Base-by-base conservation (phyloP, 306 rosid species). In the Oemleria cerasiformis region DNA sequence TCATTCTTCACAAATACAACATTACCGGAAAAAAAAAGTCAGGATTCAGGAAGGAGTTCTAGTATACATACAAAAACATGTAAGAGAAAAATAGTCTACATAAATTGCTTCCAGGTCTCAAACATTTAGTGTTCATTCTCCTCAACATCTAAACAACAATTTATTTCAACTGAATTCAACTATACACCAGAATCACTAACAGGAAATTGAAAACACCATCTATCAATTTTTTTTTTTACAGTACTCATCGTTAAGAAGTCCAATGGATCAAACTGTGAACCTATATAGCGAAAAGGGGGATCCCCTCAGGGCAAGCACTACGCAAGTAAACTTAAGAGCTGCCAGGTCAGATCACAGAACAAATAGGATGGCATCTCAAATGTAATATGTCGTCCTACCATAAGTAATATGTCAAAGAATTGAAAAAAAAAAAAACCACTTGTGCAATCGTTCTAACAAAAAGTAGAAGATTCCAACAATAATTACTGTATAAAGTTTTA, bases 1-100 rank as follows among this genome's bases (percentile, higher is more conserved):
- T 86, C 90, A 70, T 75, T 89, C 97, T 95, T 77, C 78, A 80
- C 47, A 82, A 42, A 55, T 47, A 65, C 79, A 82, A 17, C 43
- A 79, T 61, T 58, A 81, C 57, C 78, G 20, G 14, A 48, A 72
- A 51, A 63, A 63, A 36, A 69, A 65, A 47, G 76, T 84, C 71
- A 85, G 69, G 49, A 54, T 58, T 84, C 73, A 82, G 64, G 48
- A 54, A 65, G 54, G 25, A 58, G 19, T 53, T 48, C 21, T 10
- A 53, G 16, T 38, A 43, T 8, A 20, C 10, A 70, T 43, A 34
- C 9, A 68, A 34, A 50, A 71, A 56, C 43, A 43, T 44, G 4
- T n/a, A 75, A 56, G 14, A 41, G 43, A 68, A 53, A 20, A 3
- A 47, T 21, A 30, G 41, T 40, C 16, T 20, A 67, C 12, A 40